phyloP scores from a whole-genome alignment of 2,329 filamentous ascomycete genomes.

The Penicillium sumatraense region DNA sequence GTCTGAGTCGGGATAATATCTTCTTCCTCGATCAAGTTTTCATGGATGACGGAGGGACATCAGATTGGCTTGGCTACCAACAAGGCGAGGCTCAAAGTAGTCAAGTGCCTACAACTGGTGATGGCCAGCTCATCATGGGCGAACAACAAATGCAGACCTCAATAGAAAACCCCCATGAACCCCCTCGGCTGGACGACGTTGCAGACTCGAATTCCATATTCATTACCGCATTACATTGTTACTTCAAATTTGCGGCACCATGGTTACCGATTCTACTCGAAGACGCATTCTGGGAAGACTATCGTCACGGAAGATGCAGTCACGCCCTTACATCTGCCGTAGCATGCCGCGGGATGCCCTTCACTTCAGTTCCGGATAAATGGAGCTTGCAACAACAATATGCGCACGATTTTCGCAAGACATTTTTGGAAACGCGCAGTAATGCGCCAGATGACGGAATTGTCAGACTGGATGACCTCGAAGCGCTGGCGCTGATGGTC shows the following conservation, averaged over 20 bases:
- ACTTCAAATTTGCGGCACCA: constrained; percentile 28
- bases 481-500: constrained; percentile 13
- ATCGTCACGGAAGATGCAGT: constrained; percentile 22
- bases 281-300: constrained; percentile 33
- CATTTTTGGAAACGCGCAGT: constrained; percentile 19
- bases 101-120: background rate
- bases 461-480: constrained; percentile 10
- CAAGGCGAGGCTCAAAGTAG: background rate
- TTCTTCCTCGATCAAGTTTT: constrained; percentile 32
- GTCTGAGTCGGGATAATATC: constrained; percentile 27
- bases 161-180: background rate
- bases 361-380: constrained; percentile 14
- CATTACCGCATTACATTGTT: constrained; percentile 20
- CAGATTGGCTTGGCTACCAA: constrained; percentile 3
- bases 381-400: constrained; percentile 27
- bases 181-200: background rate
- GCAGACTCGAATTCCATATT: constrained; percentile 5
- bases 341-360: constrained; percentile 29
- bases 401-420: constrained; percentile 24
- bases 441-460: background rate
- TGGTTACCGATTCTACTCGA: constrained; percentile 27
- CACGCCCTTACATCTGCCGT: constrained; percentile 26
- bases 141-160: background rate
- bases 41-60: constrained; percentile 13
- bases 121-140: background rate